Percentiles rank a stretch among this genome's conserved stretches.
phyloP scores from a whole-genome alignment of 2,329 filamentous ascomycete species.

The Coniochaeta ligniaria region DNA sequence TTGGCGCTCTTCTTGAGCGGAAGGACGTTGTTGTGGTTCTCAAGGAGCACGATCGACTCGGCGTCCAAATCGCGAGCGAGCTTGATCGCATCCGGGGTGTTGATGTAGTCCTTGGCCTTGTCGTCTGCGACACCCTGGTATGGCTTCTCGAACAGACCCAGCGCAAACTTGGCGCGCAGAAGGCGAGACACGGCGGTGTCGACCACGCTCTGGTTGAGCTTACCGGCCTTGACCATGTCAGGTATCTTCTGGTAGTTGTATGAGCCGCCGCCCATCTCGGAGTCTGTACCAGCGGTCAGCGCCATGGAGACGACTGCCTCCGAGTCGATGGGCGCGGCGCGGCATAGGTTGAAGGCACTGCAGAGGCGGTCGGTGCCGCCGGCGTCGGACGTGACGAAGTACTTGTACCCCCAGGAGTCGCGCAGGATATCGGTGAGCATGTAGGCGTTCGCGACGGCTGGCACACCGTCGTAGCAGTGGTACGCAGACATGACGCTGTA shows the following conservation, averaged over 20 bases:
- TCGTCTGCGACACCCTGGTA: constrained; percentile 51
- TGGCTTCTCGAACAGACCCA: constrained; percentile 66
- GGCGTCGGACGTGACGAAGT: constrained; percentile 57
- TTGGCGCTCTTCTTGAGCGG: constrained; percentile 52
- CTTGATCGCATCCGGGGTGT: constrained; percentile 9
- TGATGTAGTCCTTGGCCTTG: constrained; percentile 40
- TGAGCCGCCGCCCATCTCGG: constrained; percentile 71
- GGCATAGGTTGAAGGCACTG: constrained; percentile 57
- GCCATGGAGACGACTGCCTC: constrained; percentile 49
- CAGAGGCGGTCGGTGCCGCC: constrained; percentile 65
- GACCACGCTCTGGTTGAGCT: constrained; percentile 51
- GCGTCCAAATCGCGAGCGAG: constrained; percentile 70
- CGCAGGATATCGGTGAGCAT: constrained; percentile 62
- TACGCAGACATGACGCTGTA: constrained; percentile 69
- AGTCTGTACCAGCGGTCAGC: constrained; percentile 62
- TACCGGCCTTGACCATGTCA: constrained; percentile 53
- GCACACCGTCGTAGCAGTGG: constrained; percentile 66
- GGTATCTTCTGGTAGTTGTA: constrained; percentile 65
- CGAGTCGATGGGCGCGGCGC: constrained; percentile 51
- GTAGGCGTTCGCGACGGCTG: constrained; percentile 58
- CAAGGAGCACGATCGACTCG: constrained; percentile 73
- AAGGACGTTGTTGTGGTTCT: constrained; percentile 66
- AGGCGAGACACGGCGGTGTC: constrained; percentile 59
- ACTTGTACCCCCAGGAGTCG: constrained; percentile 66
- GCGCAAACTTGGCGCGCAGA: constrained; percentile 60